A percentile compares a stretch with the other conserved stretches of the same genome.
These are phyloP conservation scores for Fusarium sterilihyphosum DNA, from an alignment of 2,329 filamentous ascomycete genomes.

Conservation along the genomic window DNA sequence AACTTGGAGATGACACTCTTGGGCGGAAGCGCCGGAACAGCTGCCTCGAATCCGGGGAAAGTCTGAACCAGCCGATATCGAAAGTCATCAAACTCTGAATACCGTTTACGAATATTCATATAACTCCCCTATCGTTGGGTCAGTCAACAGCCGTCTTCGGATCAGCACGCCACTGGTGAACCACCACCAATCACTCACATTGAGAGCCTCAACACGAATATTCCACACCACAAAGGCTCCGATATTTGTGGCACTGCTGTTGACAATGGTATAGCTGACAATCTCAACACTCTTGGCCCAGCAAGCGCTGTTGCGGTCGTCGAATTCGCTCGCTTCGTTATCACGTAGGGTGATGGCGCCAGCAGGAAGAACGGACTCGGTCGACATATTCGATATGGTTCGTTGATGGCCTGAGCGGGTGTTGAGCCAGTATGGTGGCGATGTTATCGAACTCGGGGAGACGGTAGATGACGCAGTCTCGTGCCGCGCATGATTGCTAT, in stretches of 20 bases:
- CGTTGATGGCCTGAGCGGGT: slow-evolving; percentile 48
- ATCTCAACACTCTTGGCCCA: slow-evolving; percentile 73
- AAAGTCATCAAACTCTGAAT: slow-evolving; percentile 93
- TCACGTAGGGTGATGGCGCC: slow-evolving; percentile 71
- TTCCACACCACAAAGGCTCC: slow-evolving; percentile 98
- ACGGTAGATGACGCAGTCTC: slow-evolving; percentile 38
- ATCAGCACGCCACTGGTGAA: slow-evolving; percentile 5
- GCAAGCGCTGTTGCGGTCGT: slow-evolving; percentile 66
- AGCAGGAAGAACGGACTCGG: slow-evolving; percentile 58
- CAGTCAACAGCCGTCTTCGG: background rate
- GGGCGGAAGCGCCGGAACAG: slow-evolving; percentile 89
- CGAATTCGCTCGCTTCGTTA: slow-evolving; percentile 64
- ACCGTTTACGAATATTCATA: slow-evolving; percentile 76
- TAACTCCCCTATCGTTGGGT: slow-evolving; percentile 61
- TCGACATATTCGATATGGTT: slow-evolving; percentile 56
- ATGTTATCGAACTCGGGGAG: slow-evolving; percentile 46
- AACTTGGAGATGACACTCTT: slow-evolving; percentile 93
- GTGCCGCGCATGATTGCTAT: slow-evolving; percentile 20
- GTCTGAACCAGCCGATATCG: slow-evolving; percentile 77
- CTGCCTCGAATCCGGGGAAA: slow-evolving; percentile 84
- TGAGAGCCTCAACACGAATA: slow-evolving; percentile 85
- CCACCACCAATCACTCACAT: slow-evolving; percentile 58
- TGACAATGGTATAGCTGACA: slow-evolving; percentile 65
- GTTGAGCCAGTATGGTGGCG: slow-evolving; percentile 59
- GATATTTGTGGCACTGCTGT: slow-evolving; percentile 65